These are phyloP conservation scores for Dioscorea dumetorum DNA, from an alignment of 106 monocot genomes.

Conservation along the genomic window DNA sequence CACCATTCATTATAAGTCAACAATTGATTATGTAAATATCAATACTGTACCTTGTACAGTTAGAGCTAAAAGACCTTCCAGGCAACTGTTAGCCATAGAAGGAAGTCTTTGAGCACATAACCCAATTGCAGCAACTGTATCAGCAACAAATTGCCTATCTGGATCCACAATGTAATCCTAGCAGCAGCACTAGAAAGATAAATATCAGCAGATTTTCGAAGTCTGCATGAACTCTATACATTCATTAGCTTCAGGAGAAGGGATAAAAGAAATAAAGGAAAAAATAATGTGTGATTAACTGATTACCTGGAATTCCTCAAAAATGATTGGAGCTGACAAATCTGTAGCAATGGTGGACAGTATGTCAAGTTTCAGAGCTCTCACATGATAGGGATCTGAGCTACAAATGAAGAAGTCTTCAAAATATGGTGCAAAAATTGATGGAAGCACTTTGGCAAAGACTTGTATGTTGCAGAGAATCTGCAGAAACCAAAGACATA, in stretches of 20 bases:
- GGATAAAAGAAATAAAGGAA: too few relatives aligned
- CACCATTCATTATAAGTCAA: background rate
- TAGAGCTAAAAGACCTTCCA: slow-evolving; percentile 66
- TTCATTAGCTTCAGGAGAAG: too few relatives aligned
- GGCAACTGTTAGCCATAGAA: slow-evolving; percentile 42
- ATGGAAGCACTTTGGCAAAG: slow-evolving; percentile 71
- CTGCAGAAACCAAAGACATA: slow-evolving; percentile 24
- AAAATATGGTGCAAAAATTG: slow-evolving; percentile 68
- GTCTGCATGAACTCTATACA: too few relatives aligned
- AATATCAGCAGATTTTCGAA: slow-evolving; percentile 13
- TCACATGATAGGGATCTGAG: slow-evolving; percentile 70
- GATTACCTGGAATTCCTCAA: slow-evolving; percentile 85
- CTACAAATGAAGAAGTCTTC: slow-evolving; percentile 80
- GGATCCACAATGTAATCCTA: slow-evolving; percentile 93
- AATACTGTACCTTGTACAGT: slow-evolving; percentile 50
- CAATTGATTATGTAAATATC: background rate
- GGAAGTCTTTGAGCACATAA: slow-evolving; percentile 67
- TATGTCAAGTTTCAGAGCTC: slow-evolving; percentile 84
- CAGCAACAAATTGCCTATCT: slow-evolving; percentile 86
- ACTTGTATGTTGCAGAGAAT: slow-evolving; percentile 81
- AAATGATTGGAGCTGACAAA: slow-evolving; percentile 53
- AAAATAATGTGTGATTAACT: too few relatives aligned
- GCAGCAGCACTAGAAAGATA: slow-evolving; percentile 33
- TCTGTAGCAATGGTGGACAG: slow-evolving; percentile 73
- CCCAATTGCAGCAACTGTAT: slow-evolving; percentile 87